Evolutionary conservation across 108 stramenopile species (phyloP), one percentile per base, ranked within the genome.

Genomic region (Asterionellopsis glacialis): DNA sequence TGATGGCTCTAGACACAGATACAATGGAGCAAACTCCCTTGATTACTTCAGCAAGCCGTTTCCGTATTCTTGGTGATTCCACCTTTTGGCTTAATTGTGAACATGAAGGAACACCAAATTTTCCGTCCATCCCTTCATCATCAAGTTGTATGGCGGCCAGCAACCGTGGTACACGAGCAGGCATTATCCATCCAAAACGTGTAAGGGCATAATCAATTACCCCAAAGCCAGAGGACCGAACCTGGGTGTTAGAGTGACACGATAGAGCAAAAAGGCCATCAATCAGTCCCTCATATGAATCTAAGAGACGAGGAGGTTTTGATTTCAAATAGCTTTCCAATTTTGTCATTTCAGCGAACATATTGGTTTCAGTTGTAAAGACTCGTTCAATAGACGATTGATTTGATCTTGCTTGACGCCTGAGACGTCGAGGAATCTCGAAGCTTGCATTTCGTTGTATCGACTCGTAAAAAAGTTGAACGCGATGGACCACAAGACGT

Each of bases 221-320:
- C 0, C 87, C 74, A 45, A 86, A 75, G 9, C 84, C 87, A 48
- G 79, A 71, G 24, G 86, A 82, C 49, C 92, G 74, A 16, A 93
- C 88, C 52, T 87, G 85, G 0, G 87, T 85, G 54, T 90, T 93
- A 12, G 92, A 77, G 57, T 93, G 92, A 62, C 88, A 93, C 11
- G 85, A 74, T 6, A 93, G 70, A 13, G 88, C 69, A 72, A 77
- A 86, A 15, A 90, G 83, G 26, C 87, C 85, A 76, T 93, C 92
- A 23, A 88, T 57, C 10, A 93, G 61, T 0, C 80, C 81, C 61
- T 93, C 92, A 51, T 90, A 93, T 0, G 57, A 65, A 55, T 80
- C 73, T 42, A 90, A 65, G 6, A 84, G 50, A 22, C 65, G 14
- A 11, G 61, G 53, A 10, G 55, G 24, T 19, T 47, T 42, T 1